Percentiles rank a stretch among this genome's conserved stretches.
phyloP scores from a whole-genome alignment of 1,139 yeast genomes.

The Eremothecium coryli region DNA sequence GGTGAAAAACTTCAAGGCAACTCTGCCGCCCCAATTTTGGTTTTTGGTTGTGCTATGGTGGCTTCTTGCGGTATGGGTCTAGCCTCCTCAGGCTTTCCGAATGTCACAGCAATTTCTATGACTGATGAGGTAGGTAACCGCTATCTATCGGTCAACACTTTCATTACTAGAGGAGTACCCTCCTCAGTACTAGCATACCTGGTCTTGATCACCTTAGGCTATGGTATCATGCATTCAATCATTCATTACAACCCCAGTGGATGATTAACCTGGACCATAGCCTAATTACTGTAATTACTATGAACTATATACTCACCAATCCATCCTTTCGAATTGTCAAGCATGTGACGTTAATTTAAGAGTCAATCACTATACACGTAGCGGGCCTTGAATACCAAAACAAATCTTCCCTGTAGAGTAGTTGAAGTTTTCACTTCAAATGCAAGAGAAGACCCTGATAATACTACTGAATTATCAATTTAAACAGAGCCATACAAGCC shows the following conservation, averaged over 20 bases:
- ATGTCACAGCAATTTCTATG: slow-evolving; percentile 72
- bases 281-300: too few species aligned
- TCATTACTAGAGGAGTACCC: slow-evolving; percentile 66
- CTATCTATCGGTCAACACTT: slow-evolving; percentile 54
- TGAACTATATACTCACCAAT: too few species aligned
- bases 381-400: too few species aligned
- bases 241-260: slow-evolving; percentile 10
- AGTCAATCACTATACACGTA: too few species aligned
- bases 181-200: slow-evolving; percentile 49
- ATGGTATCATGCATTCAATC: slow-evolving; percentile 48
- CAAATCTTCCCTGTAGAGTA: too few species aligned
- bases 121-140: slow-evolving; percentile 62
- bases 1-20: slow-evolving; percentile 47
- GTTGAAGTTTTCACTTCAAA: too few species aligned
- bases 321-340: too few species aligned
- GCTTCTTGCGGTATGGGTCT: slow-evolving; percentile 74
- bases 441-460: too few species aligned
- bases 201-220: slow-evolving; percentile 55
- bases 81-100: slow-evolving; percentile 71
- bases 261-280: too few species aligned
- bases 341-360: too few species aligned
- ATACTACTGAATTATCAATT: too few species aligned
- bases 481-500: too few species aligned
- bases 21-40: slow-evolving; percentile 46
- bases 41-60: slow-evolving; percentile 57